Percentiles rank a stretch among this genome's conserved stretches.
Conservation (phyloP, 495 filamentous ascomycete genomes). For the Podospora sp. region DNA sequence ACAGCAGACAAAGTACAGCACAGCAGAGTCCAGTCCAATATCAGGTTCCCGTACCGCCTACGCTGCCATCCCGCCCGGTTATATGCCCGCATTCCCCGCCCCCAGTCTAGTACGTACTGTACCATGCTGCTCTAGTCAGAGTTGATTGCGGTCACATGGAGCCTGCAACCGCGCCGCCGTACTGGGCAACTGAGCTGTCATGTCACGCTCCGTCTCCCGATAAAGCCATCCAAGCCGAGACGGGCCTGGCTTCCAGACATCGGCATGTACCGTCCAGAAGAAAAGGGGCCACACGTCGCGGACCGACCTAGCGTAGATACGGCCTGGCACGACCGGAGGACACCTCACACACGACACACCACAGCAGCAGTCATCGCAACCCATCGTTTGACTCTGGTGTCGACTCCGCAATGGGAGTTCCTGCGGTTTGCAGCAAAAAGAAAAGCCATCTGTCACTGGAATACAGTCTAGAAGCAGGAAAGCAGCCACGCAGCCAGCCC, state of each 20-base stretch:
- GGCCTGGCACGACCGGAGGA: neutral
- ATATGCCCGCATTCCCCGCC: neutral
- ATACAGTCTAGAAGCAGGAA: neutral
- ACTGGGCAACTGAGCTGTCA: neutral
- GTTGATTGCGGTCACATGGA: neutral
- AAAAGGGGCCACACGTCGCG: neutral
- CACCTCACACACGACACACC: neutral
- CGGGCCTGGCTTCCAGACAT: neutral
- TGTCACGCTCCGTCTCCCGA: neutral
- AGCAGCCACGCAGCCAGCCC: constrained; percentile 3
- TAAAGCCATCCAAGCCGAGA: constrained; percentile 1
- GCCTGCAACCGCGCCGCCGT: neutral
- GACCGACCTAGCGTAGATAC: neutral
- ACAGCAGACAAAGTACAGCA: neutral
- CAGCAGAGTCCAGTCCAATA: neutral
- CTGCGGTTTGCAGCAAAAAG: neutral
- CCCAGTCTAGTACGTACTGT: neutral
- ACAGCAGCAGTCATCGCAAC: neutral
- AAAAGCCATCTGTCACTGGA: neutral
- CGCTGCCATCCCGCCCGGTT: neutral
- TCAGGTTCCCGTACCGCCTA: neutral
- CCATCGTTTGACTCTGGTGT: neutral
- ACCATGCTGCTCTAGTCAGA: neutral
- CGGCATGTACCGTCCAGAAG: neutral
- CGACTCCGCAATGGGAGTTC: neutral